Conservation (phyloP, 306 rosid genomes). For the Cicer chorassanicum region DNA sequence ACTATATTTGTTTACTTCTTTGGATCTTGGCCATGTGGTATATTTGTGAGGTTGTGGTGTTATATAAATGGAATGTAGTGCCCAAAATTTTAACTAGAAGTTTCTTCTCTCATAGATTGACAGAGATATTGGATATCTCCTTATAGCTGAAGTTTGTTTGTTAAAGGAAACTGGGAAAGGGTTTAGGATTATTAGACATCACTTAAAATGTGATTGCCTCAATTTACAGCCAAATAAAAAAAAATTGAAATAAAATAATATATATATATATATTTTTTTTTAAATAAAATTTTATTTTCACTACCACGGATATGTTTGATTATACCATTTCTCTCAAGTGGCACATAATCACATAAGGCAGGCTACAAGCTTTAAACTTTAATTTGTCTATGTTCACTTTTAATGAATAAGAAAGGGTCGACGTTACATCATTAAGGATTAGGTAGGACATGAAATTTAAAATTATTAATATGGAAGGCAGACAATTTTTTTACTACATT, state of each 20-base stretch:
- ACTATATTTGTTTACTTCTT: slow-evolving; percentile 13
- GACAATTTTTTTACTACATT: background rate
- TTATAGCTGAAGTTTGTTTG: background rate
- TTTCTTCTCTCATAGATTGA: too few relatives aligned
- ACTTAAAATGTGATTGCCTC: slow-evolving; percentile 10
- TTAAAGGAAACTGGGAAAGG: background rate
- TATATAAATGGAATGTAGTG: slow-evolving; percentile 9
- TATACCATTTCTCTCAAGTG: background rate
- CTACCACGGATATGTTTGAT: background rate
- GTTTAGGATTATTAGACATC: background rate
- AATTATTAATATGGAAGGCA: slow-evolving; percentile 15
- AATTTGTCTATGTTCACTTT: slow-evolving; percentile 10
- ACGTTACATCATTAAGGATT: background rate
- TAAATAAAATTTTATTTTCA: slow-evolving; percentile 6
- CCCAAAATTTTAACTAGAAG: background rate
- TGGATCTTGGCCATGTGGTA: slow-evolving; percentile 18
- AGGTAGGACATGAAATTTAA: slow-evolving; percentile 1
- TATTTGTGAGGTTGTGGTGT: slow-evolving; percentile 7
- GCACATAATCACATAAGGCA: background rate
- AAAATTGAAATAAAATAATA: too few relatives aligned
- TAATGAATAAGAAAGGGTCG: slow-evolving; percentile 6
- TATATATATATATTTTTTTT: background rate
- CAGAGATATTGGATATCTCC: too few relatives aligned
- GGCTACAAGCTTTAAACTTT: slow-evolving; percentile 7
- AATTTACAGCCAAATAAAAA: too few relatives aligned